Base-by-base conservation (phyloP, 495 filamentous ascomycete species). In the Lineolata rhizophorae region DNA sequence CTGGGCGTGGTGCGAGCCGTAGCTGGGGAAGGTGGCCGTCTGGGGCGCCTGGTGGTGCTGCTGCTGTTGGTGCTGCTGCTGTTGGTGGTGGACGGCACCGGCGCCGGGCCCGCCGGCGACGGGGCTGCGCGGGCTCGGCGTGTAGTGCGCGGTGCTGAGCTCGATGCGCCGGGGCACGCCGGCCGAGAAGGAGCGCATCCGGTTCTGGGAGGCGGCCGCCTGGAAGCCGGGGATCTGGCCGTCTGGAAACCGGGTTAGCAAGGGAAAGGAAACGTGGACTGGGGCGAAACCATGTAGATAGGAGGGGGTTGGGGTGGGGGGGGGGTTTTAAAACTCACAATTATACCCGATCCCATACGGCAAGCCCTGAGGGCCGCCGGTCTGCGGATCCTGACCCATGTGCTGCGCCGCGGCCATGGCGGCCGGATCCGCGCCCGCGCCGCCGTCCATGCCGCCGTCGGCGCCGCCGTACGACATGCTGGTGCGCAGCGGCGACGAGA, bases 291-390 rank as follows among this genome's bases (percentile, higher is more conserved):
- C n/a, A n/a, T n/a, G n/a, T n/a, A n/a, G n/a, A n/a, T n/a, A n/a
- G n/a, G n/a, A n/a, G n/a, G n/a, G n/a, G n/a, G n/a, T n/a, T n/a
- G n/a, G n/a, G n/a, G n/a, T n/a, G n/a, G 26, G 29, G n/a, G 27
- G 2, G 28, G 30, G 22, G 13, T 6, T 22, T 8, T 8, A 18
- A 6, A 19, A 35, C 49, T 38, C 45, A 55, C 51, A 55, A 14
- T 48, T 46, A 26, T 53, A 50, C 11, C 52, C 52, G 34, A 55
- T 37, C 3, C 52, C 52, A 36, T 54, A 49, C 9, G 46, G 45
- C 21, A 45, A n/a, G n/a, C n/a, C n/a, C n/a, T n/a, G n/a, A n/a
- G n/a, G n/a, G n/a, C n/a, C n/a, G n/a, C n/a, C n/a, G n/a, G n/a
- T n/a, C n/a, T n/a, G n/a, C n/a, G n/a, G n/a, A n/a, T n/a, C n/a